Evolutionary conservation across 2,329 filamentous ascomycete species (phyloP).

Genomic region (Colletotrichum eremochloae): DNA sequence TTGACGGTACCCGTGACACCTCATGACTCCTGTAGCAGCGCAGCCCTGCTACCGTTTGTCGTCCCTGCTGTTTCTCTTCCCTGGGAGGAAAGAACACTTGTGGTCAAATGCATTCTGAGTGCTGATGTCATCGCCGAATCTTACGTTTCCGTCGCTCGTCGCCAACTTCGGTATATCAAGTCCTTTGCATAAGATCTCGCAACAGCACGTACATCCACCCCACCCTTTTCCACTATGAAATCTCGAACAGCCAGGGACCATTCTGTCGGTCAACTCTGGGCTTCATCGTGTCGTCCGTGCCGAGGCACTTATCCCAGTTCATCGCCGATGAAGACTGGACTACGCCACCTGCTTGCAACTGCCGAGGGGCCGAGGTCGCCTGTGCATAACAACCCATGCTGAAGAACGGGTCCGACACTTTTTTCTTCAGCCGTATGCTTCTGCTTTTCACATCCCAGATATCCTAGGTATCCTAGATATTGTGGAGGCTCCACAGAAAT

Average conservation of each 20-base stretch:
- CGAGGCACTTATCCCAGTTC: conserved; percentile 3
- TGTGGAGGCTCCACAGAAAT: background rate
- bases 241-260: background rate
- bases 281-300: background rate
- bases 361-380: conserved; percentile 25
- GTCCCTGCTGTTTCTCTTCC: background rate
- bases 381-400: conserved; percentile 27
- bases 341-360: background rate
- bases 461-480: background rate
- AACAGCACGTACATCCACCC: too few relatives aligned
- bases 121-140: conserved; percentile 21
- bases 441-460: background rate
- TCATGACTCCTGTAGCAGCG: conserved; percentile 17
- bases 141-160: conserved; percentile 2
- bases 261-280: background rate
- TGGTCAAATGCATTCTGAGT: background rate
- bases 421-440: background rate
- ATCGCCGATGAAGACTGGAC: background rate
- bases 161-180: background rate
- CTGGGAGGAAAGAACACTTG: background rate
- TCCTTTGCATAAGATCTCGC: background rate
- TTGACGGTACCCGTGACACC: conserved; percentile 38
- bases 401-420: background rate
- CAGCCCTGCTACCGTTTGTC: conserved; percentile 2
- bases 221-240: background rate